phyloP scores from a whole-genome alignment of 164 flowering plant species.

The Protea cynaroides region DNA sequence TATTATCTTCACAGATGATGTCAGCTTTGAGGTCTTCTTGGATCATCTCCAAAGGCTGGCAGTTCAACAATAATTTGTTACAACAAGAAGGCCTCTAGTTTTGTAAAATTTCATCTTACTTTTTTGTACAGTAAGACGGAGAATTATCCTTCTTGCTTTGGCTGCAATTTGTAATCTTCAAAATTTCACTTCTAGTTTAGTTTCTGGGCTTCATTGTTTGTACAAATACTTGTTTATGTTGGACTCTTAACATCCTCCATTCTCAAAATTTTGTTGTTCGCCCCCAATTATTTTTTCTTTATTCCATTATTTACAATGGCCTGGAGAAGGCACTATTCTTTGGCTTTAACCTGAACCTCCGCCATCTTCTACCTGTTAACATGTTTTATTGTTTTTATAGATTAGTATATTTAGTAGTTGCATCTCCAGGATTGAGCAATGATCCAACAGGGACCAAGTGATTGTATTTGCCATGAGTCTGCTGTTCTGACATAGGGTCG shows the following conservation, averaged over 20 bases:
- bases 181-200: not conserved
- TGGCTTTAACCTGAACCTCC: too few relatives aligned
- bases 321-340: too few relatives aligned
- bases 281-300: not conserved
- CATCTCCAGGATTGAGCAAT: too few relatives aligned
- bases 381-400: too few relatives aligned
- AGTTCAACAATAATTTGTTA: conserved; percentile 46
- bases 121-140: conserved; percentile 31
- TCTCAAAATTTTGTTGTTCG: not conserved
- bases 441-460: too few relatives aligned
- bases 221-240: not conserved
- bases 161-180: not conserved
- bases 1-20: conserved; percentile 88
- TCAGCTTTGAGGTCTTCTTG: conserved; percentile 84
- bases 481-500: too few relatives aligned
- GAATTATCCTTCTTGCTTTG: not conserved
- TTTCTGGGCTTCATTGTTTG: not conserved
- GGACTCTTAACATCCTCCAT: not conserved
- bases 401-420: too few relatives aligned
- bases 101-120: conserved; percentile 21
- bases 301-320: not conserved
- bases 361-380: too few relatives aligned
- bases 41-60: conserved; percentile 94
- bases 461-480: too few relatives aligned
- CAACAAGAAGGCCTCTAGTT: conserved; percentile 14